Evolutionary conservation across 306 rosid species (phyloP).

Genomic region (Cicer cuneatum): DNA sequence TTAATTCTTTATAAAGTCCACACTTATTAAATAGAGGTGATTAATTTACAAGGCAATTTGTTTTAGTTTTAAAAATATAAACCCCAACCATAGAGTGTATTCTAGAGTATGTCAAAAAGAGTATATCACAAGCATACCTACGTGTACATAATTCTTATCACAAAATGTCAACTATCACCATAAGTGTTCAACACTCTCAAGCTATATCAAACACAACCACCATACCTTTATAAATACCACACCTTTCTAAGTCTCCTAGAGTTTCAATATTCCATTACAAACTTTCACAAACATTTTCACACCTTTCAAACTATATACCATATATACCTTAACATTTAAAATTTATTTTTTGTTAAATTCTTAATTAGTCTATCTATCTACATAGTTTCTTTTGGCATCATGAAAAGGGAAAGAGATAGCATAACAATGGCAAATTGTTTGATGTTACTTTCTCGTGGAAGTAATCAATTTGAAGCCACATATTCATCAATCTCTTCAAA

Average conservation of each 20-base stretch:
- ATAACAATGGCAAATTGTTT: conserved; percentile 81
- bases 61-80: neutral
- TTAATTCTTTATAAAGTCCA: neutral
- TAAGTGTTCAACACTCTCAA: conserved; percentile 46
- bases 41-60: conserved; percentile 1
- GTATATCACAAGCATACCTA: conserved; percentile 6
- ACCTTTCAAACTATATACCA: neutral
- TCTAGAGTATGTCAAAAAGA: conserved; percentile 2
- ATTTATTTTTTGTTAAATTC: neutral
- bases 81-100: neutral
- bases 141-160: conserved; percentile 7
- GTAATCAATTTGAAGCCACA: conserved; percentile 40
- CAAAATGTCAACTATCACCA: conserved; percentile 53
- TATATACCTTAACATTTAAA: neutral
- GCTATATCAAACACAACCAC: neutral
- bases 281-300: conserved; percentile 7
- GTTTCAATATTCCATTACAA: conserved; percentile 46
- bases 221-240: conserved; percentile 54
- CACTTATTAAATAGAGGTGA: neutral
- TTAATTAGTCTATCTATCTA: neutral
- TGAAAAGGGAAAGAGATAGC: conserved; percentile 84
- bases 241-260: conserved; percentile 22
- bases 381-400: conserved; percentile 41
- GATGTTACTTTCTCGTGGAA: conserved; percentile 80
- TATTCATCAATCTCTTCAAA: conserved; percentile 30